Conservation (phyloP, 2,329 filamentous ascomycete species). For the Paraphoma sp. region DNA sequence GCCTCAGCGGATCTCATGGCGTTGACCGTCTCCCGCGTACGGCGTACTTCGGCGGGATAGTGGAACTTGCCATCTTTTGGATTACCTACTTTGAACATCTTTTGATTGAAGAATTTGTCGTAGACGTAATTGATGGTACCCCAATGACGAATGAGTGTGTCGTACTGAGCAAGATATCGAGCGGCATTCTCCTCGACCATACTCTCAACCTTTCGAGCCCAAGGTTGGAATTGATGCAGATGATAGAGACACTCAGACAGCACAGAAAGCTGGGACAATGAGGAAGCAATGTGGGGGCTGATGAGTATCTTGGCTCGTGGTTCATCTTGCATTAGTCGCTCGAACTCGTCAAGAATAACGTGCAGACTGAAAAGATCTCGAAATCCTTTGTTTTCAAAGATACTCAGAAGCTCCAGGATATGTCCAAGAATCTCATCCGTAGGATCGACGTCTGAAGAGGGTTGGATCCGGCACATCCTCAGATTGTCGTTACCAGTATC, state of each 20-base stretch:
- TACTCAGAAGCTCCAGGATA: too few species aligned
- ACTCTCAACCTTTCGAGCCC: conserved; percentile 52
- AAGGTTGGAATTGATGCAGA: conserved; percentile 56
- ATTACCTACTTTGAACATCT: neutral
- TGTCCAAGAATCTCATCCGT: neutral
- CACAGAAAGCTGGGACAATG: conserved; percentile 57
- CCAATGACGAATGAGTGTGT: neutral
- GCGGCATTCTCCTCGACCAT: neutral
- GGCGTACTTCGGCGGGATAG: conserved; percentile 57
- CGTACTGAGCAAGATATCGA: neutral
- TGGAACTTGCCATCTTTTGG: conserved; percentile 3
- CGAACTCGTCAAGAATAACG: conserved; percentile 2
- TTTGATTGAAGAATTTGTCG: neutral
- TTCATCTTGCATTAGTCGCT: conserved; percentile 2
- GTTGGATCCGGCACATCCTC: neutral
- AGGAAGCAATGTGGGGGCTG: conserved; percentile 30
- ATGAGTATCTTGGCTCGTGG: neutral
- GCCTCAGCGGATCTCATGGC: conserved; percentile 52
- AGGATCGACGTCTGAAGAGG: neutral
- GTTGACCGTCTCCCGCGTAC: conserved; percentile 50
- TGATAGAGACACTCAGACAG: conserved; percentile 54
- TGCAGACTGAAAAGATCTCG: neutral
- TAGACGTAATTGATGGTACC: neutral
- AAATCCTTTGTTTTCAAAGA: neutral
- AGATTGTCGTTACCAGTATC: neutral